phyloP scores from a whole-genome alignment of 129 eudicot species.

The Flaveria sonorensis region DNA sequence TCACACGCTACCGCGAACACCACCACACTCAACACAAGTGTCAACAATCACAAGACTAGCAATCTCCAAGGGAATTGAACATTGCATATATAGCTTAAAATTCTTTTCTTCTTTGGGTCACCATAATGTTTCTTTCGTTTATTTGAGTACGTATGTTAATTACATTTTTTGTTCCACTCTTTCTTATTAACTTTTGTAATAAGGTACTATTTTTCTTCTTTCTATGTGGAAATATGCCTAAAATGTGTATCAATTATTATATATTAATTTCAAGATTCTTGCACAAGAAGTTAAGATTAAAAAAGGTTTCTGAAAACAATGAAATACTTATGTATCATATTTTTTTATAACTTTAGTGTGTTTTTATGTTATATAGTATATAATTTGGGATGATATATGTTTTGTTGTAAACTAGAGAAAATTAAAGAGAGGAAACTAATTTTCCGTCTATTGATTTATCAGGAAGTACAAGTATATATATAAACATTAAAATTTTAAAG shows the following conservation, averaged over 20 bases:
- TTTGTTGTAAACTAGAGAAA: no score
- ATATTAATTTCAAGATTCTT: background rate
- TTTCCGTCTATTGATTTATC: no score
- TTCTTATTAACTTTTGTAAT: conserved; percentile 9
- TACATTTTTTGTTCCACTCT: no score
- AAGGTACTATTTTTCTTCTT: background rate
- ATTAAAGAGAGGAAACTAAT: no score
- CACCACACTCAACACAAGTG: conserved; percentile 20
- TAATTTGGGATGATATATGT: conserved; percentile 8
- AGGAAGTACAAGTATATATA: no score
- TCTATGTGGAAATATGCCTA: conserved; percentile 16
- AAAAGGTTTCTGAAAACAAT: background rate
- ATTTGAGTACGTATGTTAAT: background rate
- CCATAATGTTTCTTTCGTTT: conserved; percentile 1
- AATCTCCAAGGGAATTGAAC: conserved; percentile 32
- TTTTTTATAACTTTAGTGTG: background rate
- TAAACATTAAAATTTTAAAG: no score
- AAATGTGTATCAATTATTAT: background rate
- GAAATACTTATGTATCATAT: background rate
- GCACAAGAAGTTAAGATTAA: background rate
- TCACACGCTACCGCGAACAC: conserved; percentile 24
- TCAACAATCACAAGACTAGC: conserved; percentile 32
- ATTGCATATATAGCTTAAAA: conserved; percentile 21
- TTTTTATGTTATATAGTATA: background rate
- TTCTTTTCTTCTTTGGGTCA: conserved; percentile 43